Conservation (phyloP, 2,329 filamentous ascomycete genomes). For the Hyphodiscus sp. region DNA sequence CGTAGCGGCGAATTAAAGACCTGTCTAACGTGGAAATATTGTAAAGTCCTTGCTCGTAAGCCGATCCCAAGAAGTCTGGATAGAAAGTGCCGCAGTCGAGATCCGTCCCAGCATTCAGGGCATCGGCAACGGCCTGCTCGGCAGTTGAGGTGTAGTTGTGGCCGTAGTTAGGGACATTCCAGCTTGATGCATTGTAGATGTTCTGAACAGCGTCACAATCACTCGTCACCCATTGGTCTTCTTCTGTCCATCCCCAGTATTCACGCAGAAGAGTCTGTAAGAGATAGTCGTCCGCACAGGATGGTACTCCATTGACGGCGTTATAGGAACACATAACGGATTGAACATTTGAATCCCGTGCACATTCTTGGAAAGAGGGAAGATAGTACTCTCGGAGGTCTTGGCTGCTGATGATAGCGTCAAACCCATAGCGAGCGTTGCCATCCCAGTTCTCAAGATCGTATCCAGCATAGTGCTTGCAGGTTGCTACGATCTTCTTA, state of each 20-base stretch:
- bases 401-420: constrained; percentile 51
- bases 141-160: constrained; percentile 32
- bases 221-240: constrained; percentile 48
- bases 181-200: constrained; percentile 41
- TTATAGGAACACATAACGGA: constrained; percentile 61
- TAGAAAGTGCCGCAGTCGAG: constrained; percentile 20
- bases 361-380: constrained; percentile 58
- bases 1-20: constrained; percentile 46
- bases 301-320: constrained; percentile 57
- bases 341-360: constrained; percentile 47
- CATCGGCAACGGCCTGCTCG: constrained; percentile 12
- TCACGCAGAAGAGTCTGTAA: constrained; percentile 57
- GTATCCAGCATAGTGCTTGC: constrained; percentile 55
- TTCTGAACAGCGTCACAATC: constrained; percentile 51
- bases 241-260: constrained; percentile 56
- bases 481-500: constrained; percentile 46
- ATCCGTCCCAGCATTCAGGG: constrained; percentile 19
- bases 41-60: constrained; percentile 33
- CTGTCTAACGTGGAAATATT: constrained; percentile 41
- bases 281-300: constrained; percentile 57
- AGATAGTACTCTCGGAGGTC: constrained; percentile 64
- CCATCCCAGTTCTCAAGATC: constrained; percentile 42
- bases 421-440: constrained; percentile 43
- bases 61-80: constrained; percentile 7
- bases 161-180: constrained; percentile 19